Evolutionary conservation across 2,329 filamentous ascomycete species (phyloP), one percentile per base, ranked within the genome.

Genomic region (Calonectria hawksworthii): DNA sequence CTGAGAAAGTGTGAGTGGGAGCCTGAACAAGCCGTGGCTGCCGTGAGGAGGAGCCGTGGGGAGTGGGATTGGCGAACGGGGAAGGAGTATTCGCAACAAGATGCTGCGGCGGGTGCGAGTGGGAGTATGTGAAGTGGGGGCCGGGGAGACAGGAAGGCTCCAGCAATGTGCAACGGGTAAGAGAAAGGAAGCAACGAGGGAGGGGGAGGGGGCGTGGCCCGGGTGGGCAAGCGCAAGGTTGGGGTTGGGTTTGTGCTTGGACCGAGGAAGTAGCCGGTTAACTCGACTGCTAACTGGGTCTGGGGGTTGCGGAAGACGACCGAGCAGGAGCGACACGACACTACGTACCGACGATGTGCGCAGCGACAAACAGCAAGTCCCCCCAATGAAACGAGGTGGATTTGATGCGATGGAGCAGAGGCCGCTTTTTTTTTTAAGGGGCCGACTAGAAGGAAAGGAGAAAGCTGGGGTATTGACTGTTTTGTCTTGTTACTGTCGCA

Each of bases 251-350:
- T 67, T 65, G 71, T 68, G 54, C 67, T 76, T 76, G 73, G 79
- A 77, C 80, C 80, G 80, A 81, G 80, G 78, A 80, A 78, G 78
- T 81, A 68, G 68, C 79, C 80, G 79, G 79, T 69, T 72, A 77
- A 70, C 70, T 75, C 59, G 70, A 68, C 54, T 34, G 54, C 30
- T 16, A 54, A 65, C 52, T 66, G 44, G 64, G 54, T 52, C 41
- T 70, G 61, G 54, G 59, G 44, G 34, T 54, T 68, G 65, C 52
- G 66, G 75, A 78, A 79, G 79, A 78, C 77, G 79, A 76, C 79
- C 79, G 79, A 80, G 78, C 76, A 75, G 74, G 77, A 79, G 74
- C 41, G 66, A 61, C 36, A 38, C 68, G 56, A 64, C 18, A 34
- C 66, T 56, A 68, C 34, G 66, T 68, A 68, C 64, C 50, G 63